Evolutionary conservation across 2,329 filamentous ascomycete genomes (phyloP).

Genomic region (Calonectria pseudoturangicola): DNA sequence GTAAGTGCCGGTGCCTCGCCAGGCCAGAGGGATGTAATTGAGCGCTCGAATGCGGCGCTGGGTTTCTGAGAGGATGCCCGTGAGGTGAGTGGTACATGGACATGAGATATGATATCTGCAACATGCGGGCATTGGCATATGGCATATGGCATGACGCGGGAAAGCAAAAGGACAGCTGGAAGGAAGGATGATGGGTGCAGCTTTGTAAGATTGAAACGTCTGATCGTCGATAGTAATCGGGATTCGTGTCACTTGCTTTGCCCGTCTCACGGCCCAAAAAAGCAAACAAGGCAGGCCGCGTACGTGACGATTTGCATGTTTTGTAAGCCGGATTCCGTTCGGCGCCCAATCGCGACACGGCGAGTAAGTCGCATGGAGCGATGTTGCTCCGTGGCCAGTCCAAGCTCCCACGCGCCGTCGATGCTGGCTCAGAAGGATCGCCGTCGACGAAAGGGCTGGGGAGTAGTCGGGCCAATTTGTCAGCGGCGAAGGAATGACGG

Average conservation of each 20-base stretch:
- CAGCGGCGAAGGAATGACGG: neutral
- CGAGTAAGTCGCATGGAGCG: slow-evolving; percentile 7
- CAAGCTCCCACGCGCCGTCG: slow-evolving; percentile 7
- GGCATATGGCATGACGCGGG: neutral
- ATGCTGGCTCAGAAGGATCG: neutral
- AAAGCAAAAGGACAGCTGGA: neutral
- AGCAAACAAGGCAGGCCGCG: neutral
- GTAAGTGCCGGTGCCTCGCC: slow-evolving; percentile 50
- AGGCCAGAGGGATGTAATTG: slow-evolving; percentile 62
- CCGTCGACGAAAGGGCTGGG: neutral
- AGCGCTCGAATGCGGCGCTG: slow-evolving; percentile 66
- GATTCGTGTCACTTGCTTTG: neutral
- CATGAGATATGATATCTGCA: too few species aligned
- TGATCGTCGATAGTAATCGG: slow-evolving; percentile 4
- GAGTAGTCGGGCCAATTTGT: slow-evolving; percentile 10
- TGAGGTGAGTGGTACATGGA: too few species aligned
- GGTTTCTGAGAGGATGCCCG: slow-evolving; percentile 59
- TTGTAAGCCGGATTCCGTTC: slow-evolving; percentile 26
- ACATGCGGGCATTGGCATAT: too few species aligned
- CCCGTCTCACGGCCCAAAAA: neutral
- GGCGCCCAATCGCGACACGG: neutral
- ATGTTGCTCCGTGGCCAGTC: slow-evolving; percentile 12
- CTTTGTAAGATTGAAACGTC: slow-evolving; percentile 18
- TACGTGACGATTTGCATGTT: slow-evolving; percentile 20
- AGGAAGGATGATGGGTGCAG: neutral